phyloP scores from a whole-genome alignment of 2,329 filamentous ascomycete genomes.

The Penicillium sp. region DNA sequence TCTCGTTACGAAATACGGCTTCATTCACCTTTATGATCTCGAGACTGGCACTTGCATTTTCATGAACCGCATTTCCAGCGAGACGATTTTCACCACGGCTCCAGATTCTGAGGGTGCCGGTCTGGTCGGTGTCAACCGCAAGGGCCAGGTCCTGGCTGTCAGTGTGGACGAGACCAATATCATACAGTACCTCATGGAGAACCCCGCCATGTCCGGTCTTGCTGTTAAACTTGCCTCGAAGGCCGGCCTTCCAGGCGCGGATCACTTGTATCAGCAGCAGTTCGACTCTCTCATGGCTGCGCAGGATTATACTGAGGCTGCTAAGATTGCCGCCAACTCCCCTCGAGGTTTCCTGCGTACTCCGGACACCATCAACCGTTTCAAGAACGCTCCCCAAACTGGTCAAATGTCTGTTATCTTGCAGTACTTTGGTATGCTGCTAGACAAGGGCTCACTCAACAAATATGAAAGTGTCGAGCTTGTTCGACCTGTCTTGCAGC shows the following conservation, averaged over 20 bases:
- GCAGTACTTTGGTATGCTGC: conserved; percentile 95
- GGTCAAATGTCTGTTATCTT: conserved; percentile 83
- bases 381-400: conserved; percentile 79
- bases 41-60: conserved; percentile 95
- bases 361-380: conserved; percentile 89
- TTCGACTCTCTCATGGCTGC: conserved; percentile 83
- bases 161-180: conserved; percentile 88
- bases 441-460: conserved; percentile 93
- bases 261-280: conserved; percentile 86
- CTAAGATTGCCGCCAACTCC: conserved; percentile 94
- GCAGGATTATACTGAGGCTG: conserved; percentile 82
- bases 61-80: conserved; percentile 99
- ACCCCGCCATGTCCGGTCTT: conserved; percentile 88
- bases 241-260: conserved; percentile 88
- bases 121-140: conserved; percentile 92
- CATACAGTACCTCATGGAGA: conserved; percentile 93
- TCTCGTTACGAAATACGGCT: conserved; percentile 97
- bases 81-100: conserved; percentile 96
- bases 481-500: conserved; percentile 84
- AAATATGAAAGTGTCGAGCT: conserved; percentile 91
- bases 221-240: conserved; percentile 95
- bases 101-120: conserved; percentile 80
- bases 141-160: conserved; percentile 93
- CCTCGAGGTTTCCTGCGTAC: conserved; percentile 94
- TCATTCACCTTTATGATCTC: conserved; percentile 97